These are phyloP conservation scores for Rhizopogon vesiculosus DNA, from an alignment of 768 basidiomycete genomes.

Conservation along the genomic window DNA sequence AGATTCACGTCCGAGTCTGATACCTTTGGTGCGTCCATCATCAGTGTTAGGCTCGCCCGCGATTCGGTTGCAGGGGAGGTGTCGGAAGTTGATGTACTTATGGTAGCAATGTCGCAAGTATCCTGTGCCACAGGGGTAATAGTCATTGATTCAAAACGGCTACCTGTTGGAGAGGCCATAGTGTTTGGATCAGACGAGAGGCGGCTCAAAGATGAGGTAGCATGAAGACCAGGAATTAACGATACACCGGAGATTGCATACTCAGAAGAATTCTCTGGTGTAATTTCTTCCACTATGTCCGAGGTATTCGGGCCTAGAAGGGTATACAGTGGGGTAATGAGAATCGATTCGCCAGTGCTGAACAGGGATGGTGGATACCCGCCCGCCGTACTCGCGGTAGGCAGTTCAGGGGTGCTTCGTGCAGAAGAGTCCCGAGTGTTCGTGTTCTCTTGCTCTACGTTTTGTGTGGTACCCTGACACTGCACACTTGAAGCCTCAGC, in stretches of 20 bases:
- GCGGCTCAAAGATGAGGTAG: constrained; percentile 1
- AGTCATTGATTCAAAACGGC: constrained; percentile 23
- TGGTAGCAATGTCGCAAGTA: constrained; percentile 5
- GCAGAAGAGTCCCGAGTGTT: background rate
- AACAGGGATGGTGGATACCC: background rate
- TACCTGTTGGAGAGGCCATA: constrained; percentile 23
- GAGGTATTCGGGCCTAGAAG: constrained; percentile 22
- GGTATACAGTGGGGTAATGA: background rate
- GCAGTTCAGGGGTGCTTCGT: background rate
- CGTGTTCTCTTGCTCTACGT: background rate
- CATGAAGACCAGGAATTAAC: constrained; percentile 6
- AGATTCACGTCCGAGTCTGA: constrained; percentile 1
- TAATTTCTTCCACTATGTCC: constrained; percentile 19
- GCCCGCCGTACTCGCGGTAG: background rate
- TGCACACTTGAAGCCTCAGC: background rate
- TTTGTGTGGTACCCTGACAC: background rate
- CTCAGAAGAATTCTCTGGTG: constrained; percentile 7
- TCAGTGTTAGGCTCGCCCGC: background rate
- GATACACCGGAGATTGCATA: constrained; percentile 4
- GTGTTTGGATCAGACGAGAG: constrained; percentile 1
- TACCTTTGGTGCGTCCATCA: constrained; percentile 3
- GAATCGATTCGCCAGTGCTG: too few species aligned
- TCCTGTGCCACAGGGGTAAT: constrained; percentile 14
- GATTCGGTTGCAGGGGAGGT: constrained; percentile 4
- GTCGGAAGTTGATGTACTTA: constrained; percentile 9